Percentiles rank a stretch among this genome's conserved stretches.
Conservation (phyloP, 73 alveolate genomes). For the Blepharisma japonicum region DNA sequence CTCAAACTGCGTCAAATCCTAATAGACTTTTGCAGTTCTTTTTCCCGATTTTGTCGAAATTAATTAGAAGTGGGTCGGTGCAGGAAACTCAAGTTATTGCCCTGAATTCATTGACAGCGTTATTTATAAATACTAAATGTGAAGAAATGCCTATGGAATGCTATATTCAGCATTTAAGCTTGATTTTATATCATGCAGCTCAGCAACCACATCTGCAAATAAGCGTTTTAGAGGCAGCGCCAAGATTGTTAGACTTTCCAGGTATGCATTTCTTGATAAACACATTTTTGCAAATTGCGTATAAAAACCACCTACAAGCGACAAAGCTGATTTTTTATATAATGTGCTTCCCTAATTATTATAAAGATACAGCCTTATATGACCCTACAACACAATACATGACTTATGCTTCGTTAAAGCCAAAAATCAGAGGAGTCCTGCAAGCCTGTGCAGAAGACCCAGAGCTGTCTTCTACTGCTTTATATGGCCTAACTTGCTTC, state of each 20-base stretch:
- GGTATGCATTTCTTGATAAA: not conserved
- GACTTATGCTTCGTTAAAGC: not conserved
- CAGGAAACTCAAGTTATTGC: not conserved
- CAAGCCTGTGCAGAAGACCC: not conserved
- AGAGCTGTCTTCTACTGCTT: not conserved
- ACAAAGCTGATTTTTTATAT: not conserved
- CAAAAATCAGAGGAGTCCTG: not conserved
- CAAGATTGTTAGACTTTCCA: not conserved
- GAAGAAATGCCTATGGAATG: conserved; percentile 11
- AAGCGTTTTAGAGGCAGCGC: conserved; percentile 5
- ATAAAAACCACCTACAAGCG: not conserved
- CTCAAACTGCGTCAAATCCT: not conserved
- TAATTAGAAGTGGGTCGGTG: not conserved
- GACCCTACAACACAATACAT: not conserved
- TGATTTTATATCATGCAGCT: not conserved
- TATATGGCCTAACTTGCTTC: not conserved
- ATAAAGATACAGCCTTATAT: not conserved
- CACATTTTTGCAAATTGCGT: not conserved
- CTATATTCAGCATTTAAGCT: not conserved
- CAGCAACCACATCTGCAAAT: not conserved
- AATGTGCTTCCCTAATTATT: conserved; percentile 4
- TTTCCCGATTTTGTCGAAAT: not conserved
- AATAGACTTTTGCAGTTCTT: not conserved
- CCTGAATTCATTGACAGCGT: not conserved
- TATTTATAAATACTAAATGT: not conserved